Evolutionary conservation across 306 rosid species (phyloP), one percentile per base, ranked within the genome.

Genomic region (Cucurbita ficifolia): DNA sequence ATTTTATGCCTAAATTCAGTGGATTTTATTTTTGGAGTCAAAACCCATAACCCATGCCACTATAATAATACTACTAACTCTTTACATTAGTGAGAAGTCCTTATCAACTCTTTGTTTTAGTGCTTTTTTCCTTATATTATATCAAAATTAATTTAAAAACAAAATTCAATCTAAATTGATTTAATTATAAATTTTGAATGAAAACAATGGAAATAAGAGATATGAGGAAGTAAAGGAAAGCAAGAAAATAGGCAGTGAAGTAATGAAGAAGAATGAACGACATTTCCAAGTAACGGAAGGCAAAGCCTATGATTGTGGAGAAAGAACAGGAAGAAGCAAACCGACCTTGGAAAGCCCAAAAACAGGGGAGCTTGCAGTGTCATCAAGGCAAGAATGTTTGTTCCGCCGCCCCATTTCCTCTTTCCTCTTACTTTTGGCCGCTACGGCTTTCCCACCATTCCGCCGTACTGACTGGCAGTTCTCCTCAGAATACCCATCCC

Each of bases 361-460:
- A 72, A 81, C 76, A 68, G 87, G 83, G 75, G 96, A 92, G 79
- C 89, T 90, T 19, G 96, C 96, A 77, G 96, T 92, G 80, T 90
- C 98, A 83, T 88, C 98, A 77, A 92, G 92, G 53, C 36, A 40
- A 18, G 72, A 65, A 42, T 65, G 18, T 42, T 65, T 35, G 53
- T 42, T 65, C 72, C 36, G 72, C 77, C 72, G 52, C 16, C 52
- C 52, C 52, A 42, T 65, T 5, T 65, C 52, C 10, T 65, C 53
- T 43, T 70, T 75, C 48, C 72, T 73, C 36, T 83, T 82, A 43
- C 72, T 70, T 54, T 83, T 85, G 7, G 55, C 73, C 38, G 68
- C 70, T 43, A 50, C 70, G 49, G 40, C 63, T 39, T 75, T 74
- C 29, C 82, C 62, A 57, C 76, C 81, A 33, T 38, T 76, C 73